phyloP scores from a whole-genome alignment of 768 basidiomycete species.

The Dioszegia crocea region DNA sequence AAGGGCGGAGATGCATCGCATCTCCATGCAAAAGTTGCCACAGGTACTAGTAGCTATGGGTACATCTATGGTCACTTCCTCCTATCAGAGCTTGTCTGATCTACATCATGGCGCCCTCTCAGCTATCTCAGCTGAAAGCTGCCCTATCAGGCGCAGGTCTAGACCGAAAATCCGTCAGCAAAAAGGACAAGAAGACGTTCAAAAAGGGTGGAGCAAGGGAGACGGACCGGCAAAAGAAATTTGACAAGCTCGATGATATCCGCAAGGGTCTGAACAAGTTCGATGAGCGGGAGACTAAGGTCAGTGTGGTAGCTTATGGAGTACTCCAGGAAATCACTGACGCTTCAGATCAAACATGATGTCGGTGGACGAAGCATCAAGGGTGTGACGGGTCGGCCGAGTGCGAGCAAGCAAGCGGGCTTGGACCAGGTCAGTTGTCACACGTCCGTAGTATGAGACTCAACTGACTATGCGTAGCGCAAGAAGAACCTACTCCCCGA shows the following conservation, averaged over 20 bases:
- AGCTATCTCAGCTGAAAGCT: constrained; percentile 82
- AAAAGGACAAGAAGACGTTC: constrained; percentile 61
- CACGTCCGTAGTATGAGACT: background rate
- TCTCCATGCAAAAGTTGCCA: constrained; percentile 9
- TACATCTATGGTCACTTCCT: too few species aligned
- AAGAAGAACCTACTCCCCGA: constrained; percentile 85
- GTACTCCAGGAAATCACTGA: background rate
- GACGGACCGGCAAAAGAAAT: constrained; percentile 64
- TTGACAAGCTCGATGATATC: constrained; percentile 75
- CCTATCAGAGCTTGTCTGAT: too few species aligned
- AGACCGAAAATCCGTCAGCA: constrained; percentile 56
- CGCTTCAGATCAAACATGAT: constrained; percentile 58
- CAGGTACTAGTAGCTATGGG: background rate
- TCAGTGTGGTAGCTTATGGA: constrained; percentile 52
- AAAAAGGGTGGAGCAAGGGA: constrained; percentile 63
- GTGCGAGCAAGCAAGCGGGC: constrained; percentile 82
- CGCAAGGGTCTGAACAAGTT: constrained; percentile 86
- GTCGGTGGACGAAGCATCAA: constrained; percentile 83
- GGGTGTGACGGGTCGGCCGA: constrained; percentile 75
- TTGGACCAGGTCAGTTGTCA: constrained; percentile 69
- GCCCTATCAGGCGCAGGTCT: constrained; percentile 76
- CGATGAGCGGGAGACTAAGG: constrained; percentile 83
- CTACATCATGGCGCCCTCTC: constrained; percentile 57
- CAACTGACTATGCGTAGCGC: constrained; percentile 55
- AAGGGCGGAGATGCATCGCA: background rate